Conservation (phyloP, 73 alveolate genomes). For the Strombidium stylifer region DNA sequence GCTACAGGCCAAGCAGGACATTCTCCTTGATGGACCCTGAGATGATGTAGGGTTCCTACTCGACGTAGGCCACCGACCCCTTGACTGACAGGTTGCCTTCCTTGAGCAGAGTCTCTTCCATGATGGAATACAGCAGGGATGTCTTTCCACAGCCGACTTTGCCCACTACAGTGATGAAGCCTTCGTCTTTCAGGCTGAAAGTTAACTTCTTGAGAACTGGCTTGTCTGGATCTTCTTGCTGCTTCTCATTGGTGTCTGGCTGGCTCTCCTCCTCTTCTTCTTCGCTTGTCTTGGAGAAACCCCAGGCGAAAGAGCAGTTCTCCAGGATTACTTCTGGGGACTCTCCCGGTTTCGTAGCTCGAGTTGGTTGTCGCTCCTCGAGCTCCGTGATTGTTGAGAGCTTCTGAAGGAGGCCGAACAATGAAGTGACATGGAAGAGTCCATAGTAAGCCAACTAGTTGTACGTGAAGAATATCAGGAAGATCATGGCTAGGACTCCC, state of each 20-base stretch:
- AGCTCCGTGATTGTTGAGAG: background rate
- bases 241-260: background rate
- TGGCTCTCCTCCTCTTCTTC: too few relatives aligned
- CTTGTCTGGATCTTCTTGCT: too few relatives aligned
- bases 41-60: slow-evolving; percentile 90
- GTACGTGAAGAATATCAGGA: slow-evolving; percentile 64
- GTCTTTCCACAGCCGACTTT: slow-evolving; percentile 93
- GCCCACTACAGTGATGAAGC: slow-evolving; percentile 78
- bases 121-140: slow-evolving; percentile 67
- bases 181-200: slow-evolving; percentile 47
- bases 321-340: too few relatives aligned
- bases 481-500: slow-evolving; percentile 54
- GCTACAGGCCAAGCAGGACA: slow-evolving; percentile 77
- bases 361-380: background rate
- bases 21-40: slow-evolving; percentile 90
- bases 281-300: too few relatives aligned
- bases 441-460: slow-evolving; percentile 21
- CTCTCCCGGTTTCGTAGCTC: background rate
- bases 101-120: slow-evolving; percentile 50
- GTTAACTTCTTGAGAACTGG: too few relatives aligned
- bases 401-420: background rate
- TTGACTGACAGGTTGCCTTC: slow-evolving; percentile 46
- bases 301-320: too few relatives aligned
- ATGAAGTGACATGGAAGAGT: background rate
- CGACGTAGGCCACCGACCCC: slow-evolving; percentile 77